A percentile compares a stretch with the other conserved stretches of the same genome.
phyloP scores from a whole-genome alignment of 2,329 filamentous ascomycete species.

The Aspergillus persii region DNA sequence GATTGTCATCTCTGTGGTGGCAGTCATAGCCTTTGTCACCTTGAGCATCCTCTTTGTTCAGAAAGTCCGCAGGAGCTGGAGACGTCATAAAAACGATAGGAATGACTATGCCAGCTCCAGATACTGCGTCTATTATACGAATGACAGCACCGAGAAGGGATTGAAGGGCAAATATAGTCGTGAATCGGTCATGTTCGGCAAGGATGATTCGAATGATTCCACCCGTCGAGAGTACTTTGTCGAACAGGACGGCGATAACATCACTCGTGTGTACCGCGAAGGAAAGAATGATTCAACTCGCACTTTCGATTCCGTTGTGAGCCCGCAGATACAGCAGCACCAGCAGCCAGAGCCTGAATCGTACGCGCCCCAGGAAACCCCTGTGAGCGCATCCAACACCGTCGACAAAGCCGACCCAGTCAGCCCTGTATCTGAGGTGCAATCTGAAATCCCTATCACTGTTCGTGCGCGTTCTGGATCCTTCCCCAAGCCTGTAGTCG shows the following conservation, averaged over 20 bases:
- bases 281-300: slow-evolving; percentile 4
- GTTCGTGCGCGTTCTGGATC: slow-evolving; percentile 9
- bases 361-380: background rate
- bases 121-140: slow-evolving; percentile 13
- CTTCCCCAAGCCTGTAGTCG: slow-evolving; percentile 13
- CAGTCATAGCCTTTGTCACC: slow-evolving; percentile 20
- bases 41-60: slow-evolving; percentile 22
- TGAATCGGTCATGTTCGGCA: slow-evolving; percentile 30
- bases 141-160: slow-evolving; percentile 19
- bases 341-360: background rate
- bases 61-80: slow-evolving; percentile 15
- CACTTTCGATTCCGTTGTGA: slow-evolving; percentile 1
- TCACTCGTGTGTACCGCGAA: slow-evolving; percentile 14
- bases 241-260: slow-evolving; percentile 14
- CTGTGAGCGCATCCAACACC: background rate
- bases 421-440: background rate
- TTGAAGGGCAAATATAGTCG: slow-evolving; percentile 19
- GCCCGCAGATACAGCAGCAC: background rate
- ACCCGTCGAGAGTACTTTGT: slow-evolving; percentile 24
- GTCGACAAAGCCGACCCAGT: background rate
- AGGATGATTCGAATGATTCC: slow-evolving; percentile 24
- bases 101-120: slow-evolving; percentile 16
- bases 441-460: background rate
- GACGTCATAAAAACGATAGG: slow-evolving; percentile 13
- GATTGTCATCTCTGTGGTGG: slow-evolving; percentile 21